Percentiles rank a stretch among this genome's conserved stretches.
Conservation (phyloP, 768 basidiomycete species). For the Auricularia sp. region DNA sequence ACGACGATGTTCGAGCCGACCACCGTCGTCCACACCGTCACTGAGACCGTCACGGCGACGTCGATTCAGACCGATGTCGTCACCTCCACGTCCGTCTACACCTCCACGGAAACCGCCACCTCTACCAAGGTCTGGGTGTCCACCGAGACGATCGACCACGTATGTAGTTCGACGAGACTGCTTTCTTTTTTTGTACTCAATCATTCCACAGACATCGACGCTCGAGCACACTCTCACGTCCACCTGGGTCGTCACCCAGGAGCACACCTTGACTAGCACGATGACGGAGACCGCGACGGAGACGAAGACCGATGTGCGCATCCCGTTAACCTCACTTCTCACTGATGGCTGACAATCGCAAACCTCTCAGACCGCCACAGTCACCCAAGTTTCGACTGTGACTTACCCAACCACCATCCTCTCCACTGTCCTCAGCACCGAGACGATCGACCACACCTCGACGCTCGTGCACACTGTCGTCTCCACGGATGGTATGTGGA, state of each 20-base stretch:
- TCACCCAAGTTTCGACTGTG: background rate
- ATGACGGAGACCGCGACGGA: conserved; percentile 35
- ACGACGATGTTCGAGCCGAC: conserved; percentile 4
- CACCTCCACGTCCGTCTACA: background rate
- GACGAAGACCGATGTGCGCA: conserved; percentile 6
- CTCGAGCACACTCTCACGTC: conserved; percentile 4
- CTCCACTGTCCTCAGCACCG: conserved; percentile 46
- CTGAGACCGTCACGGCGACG: background rate
- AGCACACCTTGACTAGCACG: conserved; percentile 13
- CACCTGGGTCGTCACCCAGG: conserved; percentile 14
- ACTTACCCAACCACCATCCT: background rate
- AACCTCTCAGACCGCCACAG: background rate
- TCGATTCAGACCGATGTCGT: conserved; percentile 2
- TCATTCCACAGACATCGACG: background rate
- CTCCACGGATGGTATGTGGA: conserved; percentile 31
- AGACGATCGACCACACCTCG: conserved; percentile 48
- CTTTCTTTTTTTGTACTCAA: background rate
- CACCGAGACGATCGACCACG: conserved; percentile 21
- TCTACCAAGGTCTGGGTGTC: conserved; percentile 6
- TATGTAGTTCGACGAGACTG: conserved; percentile 11
- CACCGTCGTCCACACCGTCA: conserved; percentile 18
- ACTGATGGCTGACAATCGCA: conserved; percentile 36
- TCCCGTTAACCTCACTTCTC: conserved; percentile 27
- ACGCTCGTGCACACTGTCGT: conserved; percentile 35
- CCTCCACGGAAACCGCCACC: background rate